Percentiles rank a stretch among this genome's conserved stretches.
Conservation (phyloP, 1,284 basidiomycete species). For the Leccinum subrobustum region DNA sequence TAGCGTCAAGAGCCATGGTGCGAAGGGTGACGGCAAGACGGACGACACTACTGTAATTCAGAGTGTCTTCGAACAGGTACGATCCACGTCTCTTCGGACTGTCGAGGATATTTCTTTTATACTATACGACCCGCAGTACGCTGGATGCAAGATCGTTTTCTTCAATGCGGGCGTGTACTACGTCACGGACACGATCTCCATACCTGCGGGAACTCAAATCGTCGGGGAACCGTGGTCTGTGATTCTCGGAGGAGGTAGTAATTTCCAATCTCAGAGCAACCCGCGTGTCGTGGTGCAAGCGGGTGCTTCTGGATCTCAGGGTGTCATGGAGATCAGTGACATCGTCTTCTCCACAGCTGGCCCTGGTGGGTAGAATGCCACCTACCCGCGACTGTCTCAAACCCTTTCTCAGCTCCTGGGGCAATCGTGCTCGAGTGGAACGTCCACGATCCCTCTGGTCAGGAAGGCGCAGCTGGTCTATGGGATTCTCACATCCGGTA, state of each 20-base stretch:
- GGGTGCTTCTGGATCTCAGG: constrained; percentile 40
- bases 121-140: constrained; percentile 34
- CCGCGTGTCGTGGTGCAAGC: constrained; percentile 44
- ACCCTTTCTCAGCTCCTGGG: constrained; percentile 41
- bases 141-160: constrained; percentile 57
- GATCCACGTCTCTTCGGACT: not conserved
- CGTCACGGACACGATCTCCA: constrained; percentile 49
- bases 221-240: constrained; percentile 58
- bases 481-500: constrained; percentile 52
- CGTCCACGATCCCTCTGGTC: constrained; percentile 44
- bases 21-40: constrained; percentile 52
- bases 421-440: constrained; percentile 63
- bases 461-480: constrained; percentile 53
- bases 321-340: constrained; percentile 47
- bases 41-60: constrained; percentile 56
- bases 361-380: constrained; percentile 33
- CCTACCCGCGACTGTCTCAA: not conserved
- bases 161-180: constrained; percentile 54
- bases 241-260: constrained; percentile 47
- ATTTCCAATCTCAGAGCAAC: constrained; percentile 43
- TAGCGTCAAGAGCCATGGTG: constrained; percentile 51
- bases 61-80: constrained; percentile 40
- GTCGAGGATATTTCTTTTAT: not conserved
- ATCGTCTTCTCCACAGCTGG: constrained; percentile 47
- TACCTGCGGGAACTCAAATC: constrained; percentile 52